A percentile compares a stretch with the other conserved stretches of the same genome.
Evolutionary conservation across 495 filamentous ascomycete species (phyloP).

Genomic region (Aspergillus sclerotiicarbonarius): DNA sequence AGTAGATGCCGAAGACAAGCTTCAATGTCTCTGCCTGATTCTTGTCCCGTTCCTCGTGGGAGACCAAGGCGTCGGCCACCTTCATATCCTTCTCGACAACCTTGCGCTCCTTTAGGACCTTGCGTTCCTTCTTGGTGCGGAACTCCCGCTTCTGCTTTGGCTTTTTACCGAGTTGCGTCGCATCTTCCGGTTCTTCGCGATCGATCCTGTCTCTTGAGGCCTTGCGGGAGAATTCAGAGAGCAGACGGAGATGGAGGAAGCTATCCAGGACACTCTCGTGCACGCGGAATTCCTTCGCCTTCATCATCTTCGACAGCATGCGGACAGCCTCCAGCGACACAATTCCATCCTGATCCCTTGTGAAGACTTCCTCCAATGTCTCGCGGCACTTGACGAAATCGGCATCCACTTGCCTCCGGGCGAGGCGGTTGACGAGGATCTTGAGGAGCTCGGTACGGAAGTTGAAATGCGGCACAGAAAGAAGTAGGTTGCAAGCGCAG

Average conservation of each 20-base stretch:
- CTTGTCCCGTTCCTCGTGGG: slow-evolving; percentile 85
- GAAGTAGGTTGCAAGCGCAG: slow-evolving; percentile 77
- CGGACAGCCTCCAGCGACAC: slow-evolving; percentile 84
- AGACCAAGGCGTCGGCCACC: slow-evolving; percentile 84
- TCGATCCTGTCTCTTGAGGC: slow-evolving; percentile 73
- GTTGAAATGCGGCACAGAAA: slow-evolving; percentile 91
- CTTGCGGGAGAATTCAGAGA: slow-evolving; percentile 82
- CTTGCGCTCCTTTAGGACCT: slow-evolving; percentile 77
- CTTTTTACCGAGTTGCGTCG: slow-evolving; percentile 53
- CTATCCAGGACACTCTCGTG: slow-evolving; percentile 85
- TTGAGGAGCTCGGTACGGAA: slow-evolving; percentile 82
- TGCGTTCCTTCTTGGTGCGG: slow-evolving; percentile 71
- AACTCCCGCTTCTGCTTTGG: slow-evolving; percentile 71
- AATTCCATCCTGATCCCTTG: slow-evolving; percentile 82
- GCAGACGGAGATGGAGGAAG: slow-evolving; percentile 83
- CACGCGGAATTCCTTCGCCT: slow-evolving; percentile 70
- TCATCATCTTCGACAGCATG: slow-evolving; percentile 92
- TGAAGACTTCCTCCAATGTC: slow-evolving; percentile 77
- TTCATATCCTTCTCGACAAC: slow-evolving; percentile 89
- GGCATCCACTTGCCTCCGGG: slow-evolving; percentile 61
- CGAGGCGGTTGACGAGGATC: slow-evolving; percentile 81
- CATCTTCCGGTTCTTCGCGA: slow-evolving; percentile 44
- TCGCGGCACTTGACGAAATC: slow-evolving; percentile 77
- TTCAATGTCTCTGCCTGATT: slow-evolving; percentile 94
- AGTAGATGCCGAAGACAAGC: slow-evolving; percentile 91